Evolutionary conservation across 1,284 basidiomycete genomes (phyloP), one percentile per base, ranked within the genome.

Genomic region (Golubevia sp.): DNA sequence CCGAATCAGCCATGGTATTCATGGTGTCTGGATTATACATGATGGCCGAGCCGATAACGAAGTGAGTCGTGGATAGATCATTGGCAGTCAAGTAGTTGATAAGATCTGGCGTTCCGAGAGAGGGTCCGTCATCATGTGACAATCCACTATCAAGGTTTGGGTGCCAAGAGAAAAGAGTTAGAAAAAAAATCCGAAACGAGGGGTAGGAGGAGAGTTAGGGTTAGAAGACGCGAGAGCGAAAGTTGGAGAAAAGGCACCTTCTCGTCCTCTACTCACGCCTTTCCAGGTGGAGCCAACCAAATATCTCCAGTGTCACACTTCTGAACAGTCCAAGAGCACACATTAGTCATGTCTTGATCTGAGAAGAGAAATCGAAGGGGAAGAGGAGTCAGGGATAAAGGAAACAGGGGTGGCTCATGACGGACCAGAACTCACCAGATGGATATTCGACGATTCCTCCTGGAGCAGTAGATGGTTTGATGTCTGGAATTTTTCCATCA

Each of bases 21-120:
- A 77, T 70, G 11, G 62, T 60, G 59, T 61, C 55, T 11, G 66
- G 62, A 66, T 74, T 71, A 71, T 71, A 75, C 30, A 68, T 66
- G 56, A 76, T 73, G 53, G 72, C 72, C 24, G 54, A 59, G 52
- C 76, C 76, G 63, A 78, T 78, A 51, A 78, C 61, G 66, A 78
- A 78, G 70, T 78, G 76, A 21, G 76, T 78, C 13, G 74, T 70
- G 7, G 55, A 30, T 25, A 56, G 61, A 44, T 63, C 55, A 51
- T 63, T n/a, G 34, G 52, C 20, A 20, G 44, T 23, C 3, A 68
- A 44, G 56, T 61, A 66, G n/a, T 51, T 20, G 49, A 62, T 62
- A 48, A 77, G 68, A 18, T 59, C 56, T 23, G 62, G 66, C 48
- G 67, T 68, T 58, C 70, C 63, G 25, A 62, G 66, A 21, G 74